Conservation (phyloP, 2,329 filamentous ascomycete species). For the Fusarium sp. region DNA sequence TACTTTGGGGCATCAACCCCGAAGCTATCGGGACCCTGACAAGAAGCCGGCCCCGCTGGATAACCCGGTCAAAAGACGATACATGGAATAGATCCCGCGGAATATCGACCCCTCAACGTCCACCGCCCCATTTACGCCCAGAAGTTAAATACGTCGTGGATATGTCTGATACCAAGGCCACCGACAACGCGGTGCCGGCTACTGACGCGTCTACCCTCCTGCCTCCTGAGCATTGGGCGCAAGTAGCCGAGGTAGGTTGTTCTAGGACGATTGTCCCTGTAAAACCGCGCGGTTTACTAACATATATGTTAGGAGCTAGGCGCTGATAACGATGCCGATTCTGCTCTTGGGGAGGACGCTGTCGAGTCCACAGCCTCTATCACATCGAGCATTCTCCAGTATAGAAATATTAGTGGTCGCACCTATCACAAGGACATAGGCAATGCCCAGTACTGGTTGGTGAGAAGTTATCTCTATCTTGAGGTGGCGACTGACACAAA, state of each 20-base stretch:
- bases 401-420: conserved; percentile 27
- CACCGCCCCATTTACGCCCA: background rate
- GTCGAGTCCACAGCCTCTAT: conserved; percentile 22
- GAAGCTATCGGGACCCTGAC: background rate
- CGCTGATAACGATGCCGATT: conserved; percentile 14
- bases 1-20: background rate
- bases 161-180: background rate
- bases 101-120: background rate
- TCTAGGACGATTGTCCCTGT: background rate
- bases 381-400: conserved; percentile 26
- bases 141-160: background rate
- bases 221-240: conserved; percentile 27
- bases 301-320: conserved; percentile 7
- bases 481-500: background rate
- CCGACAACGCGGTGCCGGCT: background rate
- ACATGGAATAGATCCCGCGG: background rate
- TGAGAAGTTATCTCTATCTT: rapidly evolving
- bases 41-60: background rate
- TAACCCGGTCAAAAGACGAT: background rate
- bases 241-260: conserved; percentile 27
- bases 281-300: background rate
- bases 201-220: conserved; percentile 8
- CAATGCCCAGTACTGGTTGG: conserved; percentile 29
- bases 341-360: conserved; percentile 7
- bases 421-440: conserved; percentile 30